These are phyloP conservation scores for Ganoderma leucocontextum DNA, from an alignment of 1,284 basidiomycete genomes.

Conservation along the genomic window DNA sequence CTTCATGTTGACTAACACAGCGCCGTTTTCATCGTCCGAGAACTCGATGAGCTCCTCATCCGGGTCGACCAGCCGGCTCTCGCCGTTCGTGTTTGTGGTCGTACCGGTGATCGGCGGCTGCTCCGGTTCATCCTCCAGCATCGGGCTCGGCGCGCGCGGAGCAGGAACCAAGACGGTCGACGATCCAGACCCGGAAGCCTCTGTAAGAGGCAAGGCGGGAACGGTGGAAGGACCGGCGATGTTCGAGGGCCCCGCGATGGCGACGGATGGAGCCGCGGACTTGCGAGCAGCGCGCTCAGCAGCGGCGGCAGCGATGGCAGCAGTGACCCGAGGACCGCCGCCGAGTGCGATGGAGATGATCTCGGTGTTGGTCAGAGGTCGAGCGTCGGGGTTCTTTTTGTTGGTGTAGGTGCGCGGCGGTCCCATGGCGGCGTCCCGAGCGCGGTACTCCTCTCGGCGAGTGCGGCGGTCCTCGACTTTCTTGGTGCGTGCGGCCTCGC, in stretches of 20 bases:
- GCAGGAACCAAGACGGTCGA: not conserved
- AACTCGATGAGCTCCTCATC: not conserved
- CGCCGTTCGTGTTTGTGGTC: too few relatives aligned
- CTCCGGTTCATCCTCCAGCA: not conserved
- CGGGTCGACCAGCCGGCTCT: too few relatives aligned
- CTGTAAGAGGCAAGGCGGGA: not conserved
- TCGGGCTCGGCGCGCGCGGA: not conserved
- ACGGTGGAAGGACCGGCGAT: not conserved
- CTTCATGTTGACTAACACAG: not conserved
- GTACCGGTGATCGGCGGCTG: not conserved
- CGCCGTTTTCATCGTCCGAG: not conserved
- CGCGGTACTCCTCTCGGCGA: too few relatives aligned
- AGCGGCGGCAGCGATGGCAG: not conserved
- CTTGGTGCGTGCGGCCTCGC: not conserved
- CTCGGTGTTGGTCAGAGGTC: not conserved
- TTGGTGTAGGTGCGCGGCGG: not conserved
- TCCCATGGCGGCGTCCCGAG: not conserved
- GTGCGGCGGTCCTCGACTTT: too few relatives aligned
- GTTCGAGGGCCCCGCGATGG: not conserved
- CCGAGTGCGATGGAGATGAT: not conserved
- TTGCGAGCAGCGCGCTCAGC: not conserved
- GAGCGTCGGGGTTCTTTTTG: not conserved
- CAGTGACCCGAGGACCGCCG: not conserved
- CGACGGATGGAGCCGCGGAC: not conserved
- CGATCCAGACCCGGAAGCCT: not conserved